Conservation (phyloP, 495 filamentous ascomycete species). For the Xylaria longipes region DNA sequence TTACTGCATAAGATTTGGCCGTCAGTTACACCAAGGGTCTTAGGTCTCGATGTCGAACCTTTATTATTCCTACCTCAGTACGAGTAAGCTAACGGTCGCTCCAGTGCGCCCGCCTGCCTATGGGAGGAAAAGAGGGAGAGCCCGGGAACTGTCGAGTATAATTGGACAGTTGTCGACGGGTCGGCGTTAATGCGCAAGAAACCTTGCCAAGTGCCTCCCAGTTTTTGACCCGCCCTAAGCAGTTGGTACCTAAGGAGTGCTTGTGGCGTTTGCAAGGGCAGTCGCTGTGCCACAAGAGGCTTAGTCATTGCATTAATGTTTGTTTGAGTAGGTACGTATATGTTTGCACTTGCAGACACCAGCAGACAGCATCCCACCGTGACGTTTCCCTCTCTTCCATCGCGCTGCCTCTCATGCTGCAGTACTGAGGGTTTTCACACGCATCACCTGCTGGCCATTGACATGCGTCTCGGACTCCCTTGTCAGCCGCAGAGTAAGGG, state of each 20-base stretch:
- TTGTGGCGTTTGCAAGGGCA: neutral
- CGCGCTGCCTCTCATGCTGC: neutral
- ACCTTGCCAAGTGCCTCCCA: neutral
- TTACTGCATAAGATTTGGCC: neutral
- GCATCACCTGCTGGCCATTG: neutral
- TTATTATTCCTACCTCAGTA: no score
- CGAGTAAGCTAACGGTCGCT: no score
- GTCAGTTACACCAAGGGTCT: neutral
- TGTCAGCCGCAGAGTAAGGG: neutral
- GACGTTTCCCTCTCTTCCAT: neutral
- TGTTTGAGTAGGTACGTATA: neutral
- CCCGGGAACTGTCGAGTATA: neutral
- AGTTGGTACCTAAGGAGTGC: neutral
- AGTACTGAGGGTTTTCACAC: neutral
- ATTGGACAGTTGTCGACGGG: neutral
- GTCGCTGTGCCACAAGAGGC: conserved; percentile 4
- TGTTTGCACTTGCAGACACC: neutral
- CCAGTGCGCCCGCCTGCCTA: no score
- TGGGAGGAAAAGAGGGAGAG: neutral
- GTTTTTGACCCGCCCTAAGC: neutral
- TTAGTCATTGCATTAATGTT: neutral
- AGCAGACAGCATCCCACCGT: neutral
- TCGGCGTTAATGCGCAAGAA: neutral
- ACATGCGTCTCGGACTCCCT: neutral
- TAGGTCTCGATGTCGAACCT: no score